phyloP scores from a whole-genome alignment of 345 rosid genomes.

The Aethionema arabicum region DNA sequence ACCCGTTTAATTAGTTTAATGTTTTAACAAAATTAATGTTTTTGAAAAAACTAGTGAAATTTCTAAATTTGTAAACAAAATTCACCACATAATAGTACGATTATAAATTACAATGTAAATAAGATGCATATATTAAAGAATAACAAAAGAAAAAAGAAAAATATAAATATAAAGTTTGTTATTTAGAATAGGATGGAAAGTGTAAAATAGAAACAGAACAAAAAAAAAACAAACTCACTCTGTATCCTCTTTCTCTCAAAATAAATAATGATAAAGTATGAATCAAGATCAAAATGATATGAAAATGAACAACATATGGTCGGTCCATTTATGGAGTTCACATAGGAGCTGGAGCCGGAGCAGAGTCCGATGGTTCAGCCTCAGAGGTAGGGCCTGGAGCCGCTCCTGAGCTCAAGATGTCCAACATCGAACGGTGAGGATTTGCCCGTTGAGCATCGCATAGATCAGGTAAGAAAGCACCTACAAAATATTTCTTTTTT shows the following conservation, averaged over 20 bases:
- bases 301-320: not conserved
- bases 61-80: too few species aligned
- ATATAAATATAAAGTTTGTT: conserved; percentile 4
- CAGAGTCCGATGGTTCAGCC: conserved; percentile 33
- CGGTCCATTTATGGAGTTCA: conserved; percentile 5
- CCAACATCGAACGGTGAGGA: conserved; percentile 77
- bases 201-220: not conserved
- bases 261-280: not conserved
- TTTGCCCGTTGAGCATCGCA: conserved; percentile 59
- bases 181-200: conserved; percentile 11
- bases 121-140: conserved; percentile 1
- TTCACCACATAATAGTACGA: not conserved
- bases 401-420: conserved; percentile 61
- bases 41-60: too few species aligned
- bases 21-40: too few species aligned
- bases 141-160: conserved; percentile 18
- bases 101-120: conserved; percentile 9
- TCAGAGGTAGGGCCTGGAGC: conserved; percentile 48
- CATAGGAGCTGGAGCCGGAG: conserved; percentile 39
- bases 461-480: conserved; percentile 83
- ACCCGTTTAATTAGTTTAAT: too few species aligned
- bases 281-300: conserved; percentile 19
- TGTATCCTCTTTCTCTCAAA: conserved; percentile 18
- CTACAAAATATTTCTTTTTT: too few species aligned
- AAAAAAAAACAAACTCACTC: conserved; percentile 24